Base-by-base conservation (phyloP, 2,329 filamentous ascomycete genomes). In the Cercospora beticola region DNA sequence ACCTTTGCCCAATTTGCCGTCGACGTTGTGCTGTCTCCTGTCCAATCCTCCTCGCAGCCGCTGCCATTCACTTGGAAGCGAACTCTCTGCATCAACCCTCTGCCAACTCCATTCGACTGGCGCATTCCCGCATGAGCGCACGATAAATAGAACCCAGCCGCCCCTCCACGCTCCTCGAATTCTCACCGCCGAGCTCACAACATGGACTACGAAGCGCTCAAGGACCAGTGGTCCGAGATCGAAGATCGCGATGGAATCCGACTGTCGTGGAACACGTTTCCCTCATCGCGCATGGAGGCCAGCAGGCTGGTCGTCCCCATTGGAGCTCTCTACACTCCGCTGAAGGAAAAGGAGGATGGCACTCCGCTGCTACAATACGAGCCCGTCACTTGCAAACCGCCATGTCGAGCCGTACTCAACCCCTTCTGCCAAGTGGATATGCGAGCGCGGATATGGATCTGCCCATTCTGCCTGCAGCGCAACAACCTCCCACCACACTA, bases 251-350 rank as follows among this genome's bases (percentile, higher is more conserved):
- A 99, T 88, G 95, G 95, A 70, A 89, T 98, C 78, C 90, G 95
- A 72, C 86, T 99, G 74, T 97, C 94, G 83, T 99, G 95, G 95
- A 99, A 99, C 80, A 96, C 96, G 70, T 97, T 99, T 78, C 95
- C 95, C 61, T 97, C 94, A 84, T 94, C 94, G 78, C 93, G 95
- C 80, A 97, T 99, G 93, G 94, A 78, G 67, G 77, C 77, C 68
- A 77, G 75, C 71, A 73, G 77, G 31, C 75, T 78, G 64, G 76
- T 78, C 16, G 95, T 98, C 40, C 95, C 95, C 70, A 97, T 99
- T 77, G 95, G 94, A 79, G 94, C 93, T 74, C 87, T 97, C 59
- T 98, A 98, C 82, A 99, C 94, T 2, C 94, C 94, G 5, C 83
- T 97, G 76, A 98, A 98, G 83, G 94, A 97, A 83, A 96, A 96